Percentiles rank a stretch among this genome's conserved stretches.
Evolutionary conservation across 2,329 filamentous ascomycete genomes (phyloP).

Genomic region (Periglandula ipomoeae): DNA sequence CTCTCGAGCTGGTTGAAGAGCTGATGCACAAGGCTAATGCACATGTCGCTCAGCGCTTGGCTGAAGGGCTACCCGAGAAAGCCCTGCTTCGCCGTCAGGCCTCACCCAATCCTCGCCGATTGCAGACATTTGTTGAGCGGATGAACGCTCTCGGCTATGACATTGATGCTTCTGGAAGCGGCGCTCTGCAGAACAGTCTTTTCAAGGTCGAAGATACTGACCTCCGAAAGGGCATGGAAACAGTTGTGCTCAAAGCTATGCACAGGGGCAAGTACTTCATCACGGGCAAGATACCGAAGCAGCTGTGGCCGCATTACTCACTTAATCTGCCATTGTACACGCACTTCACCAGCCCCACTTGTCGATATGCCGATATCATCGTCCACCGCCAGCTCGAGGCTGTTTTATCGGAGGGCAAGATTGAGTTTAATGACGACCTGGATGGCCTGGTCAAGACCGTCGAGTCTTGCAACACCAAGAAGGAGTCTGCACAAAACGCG

Average conservation of each 20-base stretch:
- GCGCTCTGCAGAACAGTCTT: constrained; percentile 83
- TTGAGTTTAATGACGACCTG: constrained; percentile 82
- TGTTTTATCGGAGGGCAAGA: constrained; percentile 68
- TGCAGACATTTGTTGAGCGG: constrained; percentile 84
- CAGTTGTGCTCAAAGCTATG: constrained; percentile 89
- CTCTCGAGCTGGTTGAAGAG: constrained; percentile 92
- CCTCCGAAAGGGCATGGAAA: constrained; percentile 96
- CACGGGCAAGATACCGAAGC: constrained; percentile 66
- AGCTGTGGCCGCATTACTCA: constrained; percentile 79
- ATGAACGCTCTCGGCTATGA: constrained; percentile 89
- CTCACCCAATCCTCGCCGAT: constrained; percentile 75
- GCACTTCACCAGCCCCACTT: constrained; percentile 91
- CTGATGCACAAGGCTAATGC: constrained; percentile 88
- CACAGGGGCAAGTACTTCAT: constrained; percentile 93
- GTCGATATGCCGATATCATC: constrained; percentile 88
- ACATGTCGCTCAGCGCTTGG: constrained; percentile 78
- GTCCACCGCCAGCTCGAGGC: constrained; percentile 92
- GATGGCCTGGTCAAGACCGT: constrained; percentile 86
- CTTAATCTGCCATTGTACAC: constrained; percentile 92
- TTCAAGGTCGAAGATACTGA: constrained; percentile 87
- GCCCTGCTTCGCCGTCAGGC: constrained; percentile 83
- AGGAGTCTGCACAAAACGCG: constrained; percentile 92
- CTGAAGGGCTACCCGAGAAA: constrained; percentile 74
- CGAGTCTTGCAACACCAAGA: constrained; percentile 97
- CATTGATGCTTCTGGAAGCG: constrained; percentile 82